phyloP scores from a whole-genome alignment of 306 rosid species.

The Cicer cuneatum region DNA sequence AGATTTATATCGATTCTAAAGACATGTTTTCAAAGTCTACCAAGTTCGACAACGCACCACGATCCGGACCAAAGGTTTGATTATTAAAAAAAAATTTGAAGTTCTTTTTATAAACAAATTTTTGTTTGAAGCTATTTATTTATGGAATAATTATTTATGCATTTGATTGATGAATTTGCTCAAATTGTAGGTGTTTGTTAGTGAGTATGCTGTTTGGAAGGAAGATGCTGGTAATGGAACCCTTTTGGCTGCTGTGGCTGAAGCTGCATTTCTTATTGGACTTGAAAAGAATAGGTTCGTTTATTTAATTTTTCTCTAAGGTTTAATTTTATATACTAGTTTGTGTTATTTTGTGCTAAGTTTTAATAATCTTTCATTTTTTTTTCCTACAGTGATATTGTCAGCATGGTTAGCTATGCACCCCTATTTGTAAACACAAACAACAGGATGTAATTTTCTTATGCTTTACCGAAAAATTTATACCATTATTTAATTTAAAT shows the following conservation, averaged over 20 bases:
- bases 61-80: slow-evolving; percentile 51
- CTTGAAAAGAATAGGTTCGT: slow-evolving; percentile 77
- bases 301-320: neutral
- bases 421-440: slow-evolving; percentile 71
- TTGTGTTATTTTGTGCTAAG: neutral
- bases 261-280: slow-evolving; percentile 86
- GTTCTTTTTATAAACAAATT: too few relatives aligned
- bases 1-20: slow-evolving; percentile 66
- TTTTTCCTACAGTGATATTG: slow-evolving; percentile 56
- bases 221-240: slow-evolving; percentile 68
- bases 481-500: too few relatives aligned
- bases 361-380: neutral
- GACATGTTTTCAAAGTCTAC: slow-evolving; percentile 59
- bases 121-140: neutral
- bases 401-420: slow-evolving; percentile 82
- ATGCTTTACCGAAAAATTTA: neutral
- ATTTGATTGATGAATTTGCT: neutral
- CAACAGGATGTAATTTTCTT: slow-evolving; percentile 54
- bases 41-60: slow-evolving; percentile 55
- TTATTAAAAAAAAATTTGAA: neutral
- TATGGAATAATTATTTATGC: neutral
- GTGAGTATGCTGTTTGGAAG: slow-evolving; percentile 80
- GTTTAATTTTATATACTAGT: neutral
- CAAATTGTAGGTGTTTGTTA: slow-evolving; percentile 72
- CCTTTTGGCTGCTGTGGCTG: slow-evolving; percentile 70